phyloP scores from a whole-genome alignment of 805 yeast genomes.

The Sugiyamaella qingdaonensis region DNA sequence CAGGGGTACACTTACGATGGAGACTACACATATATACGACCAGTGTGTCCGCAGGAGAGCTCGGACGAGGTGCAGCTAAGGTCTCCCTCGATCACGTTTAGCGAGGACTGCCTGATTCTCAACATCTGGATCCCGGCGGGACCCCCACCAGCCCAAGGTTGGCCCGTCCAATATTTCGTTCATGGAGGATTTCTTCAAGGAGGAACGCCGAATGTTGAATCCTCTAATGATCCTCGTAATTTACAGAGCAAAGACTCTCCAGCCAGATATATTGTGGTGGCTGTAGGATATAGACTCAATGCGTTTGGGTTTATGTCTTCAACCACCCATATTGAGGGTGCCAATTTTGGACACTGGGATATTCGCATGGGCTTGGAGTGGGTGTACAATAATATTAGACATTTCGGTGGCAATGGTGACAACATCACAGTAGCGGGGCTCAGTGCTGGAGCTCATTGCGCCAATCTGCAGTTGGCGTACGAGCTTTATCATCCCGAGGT shows the following conservation, averaged over 20 bases:
- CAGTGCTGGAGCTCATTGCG: constrained; percentile 41
- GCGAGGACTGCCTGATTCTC: constrained; percentile 36
- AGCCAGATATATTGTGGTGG: constrained; percentile 35
- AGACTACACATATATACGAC: constrained; percentile 35
- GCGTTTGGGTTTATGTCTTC: constrained; percentile 40
- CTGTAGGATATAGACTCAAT: constrained; percentile 38
- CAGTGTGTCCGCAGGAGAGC: constrained; percentile 38
- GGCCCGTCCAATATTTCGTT: constrained; percentile 41
- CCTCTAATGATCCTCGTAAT: constrained; percentile 14
- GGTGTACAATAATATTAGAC: constrained; percentile 36
- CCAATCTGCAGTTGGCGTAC: constrained; percentile 40
- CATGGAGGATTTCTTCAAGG: constrained; percentile 45
- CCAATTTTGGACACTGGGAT: constrained; percentile 44
- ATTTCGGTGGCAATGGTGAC: constrained; percentile 43
- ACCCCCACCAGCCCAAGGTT: constrained; percentile 37
- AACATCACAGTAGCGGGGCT: constrained; percentile 41
- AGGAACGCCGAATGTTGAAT: constrained; percentile 24
- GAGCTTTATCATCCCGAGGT: constrained; percentile 41
- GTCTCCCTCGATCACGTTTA: constrained; percentile 27
- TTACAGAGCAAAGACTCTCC: constrained; percentile 18
- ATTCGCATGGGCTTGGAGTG: constrained; percentile 42
- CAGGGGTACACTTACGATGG: constrained; percentile 38
- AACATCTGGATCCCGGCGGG: constrained; percentile 40
- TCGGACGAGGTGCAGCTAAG: constrained; percentile 21
- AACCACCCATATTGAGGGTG: constrained; percentile 37